Evolutionary conservation across 495 filamentous ascomycete species (phyloP).

Genomic region (Evernia prunastri): DNA sequence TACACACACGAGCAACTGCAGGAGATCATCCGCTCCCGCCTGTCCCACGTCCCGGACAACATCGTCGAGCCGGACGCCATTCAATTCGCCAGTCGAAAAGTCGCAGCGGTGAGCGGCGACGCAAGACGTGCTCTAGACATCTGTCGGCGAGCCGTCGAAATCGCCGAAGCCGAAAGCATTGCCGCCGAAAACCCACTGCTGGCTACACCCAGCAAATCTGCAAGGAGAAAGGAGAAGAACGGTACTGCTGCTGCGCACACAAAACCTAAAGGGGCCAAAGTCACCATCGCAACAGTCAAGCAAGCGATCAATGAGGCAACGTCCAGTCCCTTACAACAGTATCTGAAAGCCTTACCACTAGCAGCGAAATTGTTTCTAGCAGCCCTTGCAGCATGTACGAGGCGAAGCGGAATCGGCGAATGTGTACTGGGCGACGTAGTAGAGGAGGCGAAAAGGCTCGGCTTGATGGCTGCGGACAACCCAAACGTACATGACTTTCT

Average conservation of each 20-base stretch:
- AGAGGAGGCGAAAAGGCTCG: slow-evolving; percentile 76
- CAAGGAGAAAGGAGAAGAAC: slow-evolving; percentile 23
- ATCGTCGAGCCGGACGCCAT: slow-evolving; percentile 91
- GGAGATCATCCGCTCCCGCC: slow-evolving; percentile 86
- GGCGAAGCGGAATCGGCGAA: slow-evolving; percentile 78
- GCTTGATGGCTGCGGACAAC: slow-evolving; percentile 52
- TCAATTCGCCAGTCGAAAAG: slow-evolving; percentile 93
- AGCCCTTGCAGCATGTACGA: slow-evolving; percentile 68
- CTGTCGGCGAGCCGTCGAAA: slow-evolving; percentile 89
- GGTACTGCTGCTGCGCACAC: slow-evolving; percentile 7
- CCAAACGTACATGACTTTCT: slow-evolving; percentile 20
- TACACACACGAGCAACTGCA: slow-evolving; percentile 98
- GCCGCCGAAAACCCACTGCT: slow-evolving; percentile 28
- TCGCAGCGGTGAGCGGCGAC: slow-evolving; percentile 92
- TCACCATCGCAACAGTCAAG: slow-evolving; percentile 89
- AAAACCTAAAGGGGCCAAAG: slow-evolving; percentile 41
- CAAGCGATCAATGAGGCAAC: slow-evolving; percentile 93
- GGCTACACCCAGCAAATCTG: slow-evolving; percentile 39
- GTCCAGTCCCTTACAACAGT: slow-evolving; percentile 82
- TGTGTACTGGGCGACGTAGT: slow-evolving; percentile 84
- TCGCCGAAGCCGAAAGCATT: slow-evolving; percentile 71
- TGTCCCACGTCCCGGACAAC: slow-evolving; percentile 77
- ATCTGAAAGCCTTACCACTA: slow-evolving; percentile 72
- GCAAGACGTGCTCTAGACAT: slow-evolving; percentile 91
- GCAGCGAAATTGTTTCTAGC: slow-evolving; percentile 78